Percentiles rank a stretch among this genome's conserved stretches.
phyloP scores from a whole-genome alignment of 2,329 filamentous ascomycete genomes.

The Daldinia sp. region DNA sequence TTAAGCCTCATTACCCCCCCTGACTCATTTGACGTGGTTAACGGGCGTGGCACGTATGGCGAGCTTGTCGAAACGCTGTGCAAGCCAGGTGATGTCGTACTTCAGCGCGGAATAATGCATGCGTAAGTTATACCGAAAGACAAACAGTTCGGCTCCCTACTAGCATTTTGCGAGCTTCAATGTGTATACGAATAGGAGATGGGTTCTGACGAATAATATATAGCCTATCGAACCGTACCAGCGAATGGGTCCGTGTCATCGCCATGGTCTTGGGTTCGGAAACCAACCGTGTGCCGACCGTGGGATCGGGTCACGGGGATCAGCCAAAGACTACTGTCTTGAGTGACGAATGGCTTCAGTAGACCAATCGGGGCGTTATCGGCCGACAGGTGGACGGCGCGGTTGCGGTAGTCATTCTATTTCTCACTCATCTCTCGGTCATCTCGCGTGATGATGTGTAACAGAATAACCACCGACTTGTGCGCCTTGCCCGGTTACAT shows the following conservation, averaged over 20 bases:
- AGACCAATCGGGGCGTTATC: slow-evolving; percentile 18
- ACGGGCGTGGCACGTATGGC: slow-evolving; percentile 42
- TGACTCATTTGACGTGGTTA: slow-evolving; percentile 36
- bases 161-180: not conserved
- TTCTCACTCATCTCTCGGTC: slow-evolving; percentile 10
- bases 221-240: slow-evolving; percentile 44
- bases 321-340: slow-evolving; percentile 26
- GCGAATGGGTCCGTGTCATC: slow-evolving; percentile 42
- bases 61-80: slow-evolving; percentile 42
- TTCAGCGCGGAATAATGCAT: slow-evolving; percentile 46
- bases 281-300: slow-evolving; percentile 37
- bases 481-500: slow-evolving; percentile 39
- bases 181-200: not conserved
- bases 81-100: slow-evolving; percentile 44
- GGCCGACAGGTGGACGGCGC: slow-evolving; percentile 10
- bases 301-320: slow-evolving; percentile 10
- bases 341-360: slow-evolving; percentile 37
- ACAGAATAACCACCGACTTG: slow-evolving; percentile 17
- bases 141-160: not conserved
- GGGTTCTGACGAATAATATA: slow-evolving; percentile 4
- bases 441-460: slow-evolving; percentile 7
- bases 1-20: slow-evolving; percentile 44
- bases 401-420: slow-evolving; percentile 10
- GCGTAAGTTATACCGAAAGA: slow-evolving; percentile 42
- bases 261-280: slow-evolving; percentile 39